Percentiles rank a stretch among this genome's conserved stretches.
phyloP scores from a whole-genome alignment of 2,329 filamentous ascomycete genomes.

The Aspergillus tubingensis region DNA sequence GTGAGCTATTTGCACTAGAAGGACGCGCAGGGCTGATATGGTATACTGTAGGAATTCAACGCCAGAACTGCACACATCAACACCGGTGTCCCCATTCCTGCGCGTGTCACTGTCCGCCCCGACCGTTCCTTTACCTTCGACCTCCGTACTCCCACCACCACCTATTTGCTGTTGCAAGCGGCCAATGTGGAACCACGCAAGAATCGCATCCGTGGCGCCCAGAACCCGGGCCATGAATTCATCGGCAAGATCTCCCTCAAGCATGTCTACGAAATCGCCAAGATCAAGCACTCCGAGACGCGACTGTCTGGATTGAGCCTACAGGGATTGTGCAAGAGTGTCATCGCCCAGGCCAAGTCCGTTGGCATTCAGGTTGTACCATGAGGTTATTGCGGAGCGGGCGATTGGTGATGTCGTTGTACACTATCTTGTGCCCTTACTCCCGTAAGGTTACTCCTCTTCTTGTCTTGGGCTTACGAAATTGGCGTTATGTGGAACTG shows the following conservation, averaged over 20 bases:
- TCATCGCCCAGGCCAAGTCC: slow-evolving; percentile 74
- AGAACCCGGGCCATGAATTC: slow-evolving; percentile 71
- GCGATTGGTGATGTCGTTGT: slow-evolving; percentile 10
- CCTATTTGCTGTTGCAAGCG: slow-evolving; percentile 82
- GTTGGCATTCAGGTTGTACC: slow-evolving; percentile 72
- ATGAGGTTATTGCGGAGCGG: slow-evolving; percentile 38
- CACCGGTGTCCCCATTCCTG: slow-evolving; percentile 82
- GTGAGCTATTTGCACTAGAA: background rate
- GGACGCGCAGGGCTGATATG: slow-evolving; percentile 6
- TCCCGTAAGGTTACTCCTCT: slow-evolving; percentile 13
- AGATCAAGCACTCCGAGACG: slow-evolving; percentile 83
- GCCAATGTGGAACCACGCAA: slow-evolving; percentile 72
- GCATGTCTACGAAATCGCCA: slow-evolving; percentile 96
- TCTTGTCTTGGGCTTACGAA: slow-evolving; percentile 20
- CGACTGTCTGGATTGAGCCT: slow-evolving; percentile 71
- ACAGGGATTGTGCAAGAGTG: slow-evolving; percentile 69
- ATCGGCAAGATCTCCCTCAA: slow-evolving; percentile 89
- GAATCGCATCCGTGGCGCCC: slow-evolving; percentile 73
- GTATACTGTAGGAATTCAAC: slow-evolving; percentile 83
- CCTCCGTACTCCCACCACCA: slow-evolving; percentile 89
- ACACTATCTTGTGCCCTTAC: slow-evolving; percentile 17
- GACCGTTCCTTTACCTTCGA: slow-evolving; percentile 94
- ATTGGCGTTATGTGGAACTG: slow-evolving; percentile 28
- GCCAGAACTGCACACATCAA: slow-evolving; percentile 84
- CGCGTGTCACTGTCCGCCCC: slow-evolving; percentile 85